These are phyloP conservation scores for Excoecaria agallocha DNA, from an alignment of 345 rosid genomes.

Conservation along the genomic window DNA sequence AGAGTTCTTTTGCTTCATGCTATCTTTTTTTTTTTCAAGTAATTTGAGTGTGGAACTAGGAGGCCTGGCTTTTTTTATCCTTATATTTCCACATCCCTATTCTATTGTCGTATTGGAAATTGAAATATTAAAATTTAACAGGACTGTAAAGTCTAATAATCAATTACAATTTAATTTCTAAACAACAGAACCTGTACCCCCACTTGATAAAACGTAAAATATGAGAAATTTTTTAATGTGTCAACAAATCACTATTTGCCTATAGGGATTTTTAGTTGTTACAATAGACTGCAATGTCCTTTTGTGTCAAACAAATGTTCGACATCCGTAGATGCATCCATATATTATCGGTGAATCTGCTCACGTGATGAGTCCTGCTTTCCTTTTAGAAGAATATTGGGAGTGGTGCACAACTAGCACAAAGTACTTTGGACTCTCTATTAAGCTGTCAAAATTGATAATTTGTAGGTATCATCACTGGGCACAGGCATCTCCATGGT, in stretches of 20 bases:
- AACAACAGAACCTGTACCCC: neutral
- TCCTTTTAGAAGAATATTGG: neutral
- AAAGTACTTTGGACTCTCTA: slow-evolving; percentile 1
- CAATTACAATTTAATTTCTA: neutral
- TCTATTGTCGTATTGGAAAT: neutral
- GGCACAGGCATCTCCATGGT: slow-evolving; percentile 88
- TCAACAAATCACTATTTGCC: neutral
- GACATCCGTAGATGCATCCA: neutral
- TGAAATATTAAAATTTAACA: neutral
- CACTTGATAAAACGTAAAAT: neutral
- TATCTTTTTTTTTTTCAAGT: neutral
- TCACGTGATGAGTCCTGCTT: neutral
- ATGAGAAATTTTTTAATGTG: neutral
- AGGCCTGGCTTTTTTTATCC: slow-evolving; percentile 1
- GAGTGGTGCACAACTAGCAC: neutral
- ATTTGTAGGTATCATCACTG: slow-evolving; percentile 62
- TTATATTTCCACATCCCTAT: neutral
- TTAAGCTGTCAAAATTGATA: slow-evolving; percentile 14
- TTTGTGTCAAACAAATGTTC: neutral
- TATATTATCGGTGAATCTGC: neutral
- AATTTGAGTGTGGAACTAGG: neutral
- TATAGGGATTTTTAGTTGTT: neutral
- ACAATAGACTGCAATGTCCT: neutral
- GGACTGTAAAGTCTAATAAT: neutral
- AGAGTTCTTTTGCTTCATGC: neutral